Base-by-base conservation (phyloP, 192 early-diverging fungal genomes). In the Hyaloraphidium curvatum region DNA sequence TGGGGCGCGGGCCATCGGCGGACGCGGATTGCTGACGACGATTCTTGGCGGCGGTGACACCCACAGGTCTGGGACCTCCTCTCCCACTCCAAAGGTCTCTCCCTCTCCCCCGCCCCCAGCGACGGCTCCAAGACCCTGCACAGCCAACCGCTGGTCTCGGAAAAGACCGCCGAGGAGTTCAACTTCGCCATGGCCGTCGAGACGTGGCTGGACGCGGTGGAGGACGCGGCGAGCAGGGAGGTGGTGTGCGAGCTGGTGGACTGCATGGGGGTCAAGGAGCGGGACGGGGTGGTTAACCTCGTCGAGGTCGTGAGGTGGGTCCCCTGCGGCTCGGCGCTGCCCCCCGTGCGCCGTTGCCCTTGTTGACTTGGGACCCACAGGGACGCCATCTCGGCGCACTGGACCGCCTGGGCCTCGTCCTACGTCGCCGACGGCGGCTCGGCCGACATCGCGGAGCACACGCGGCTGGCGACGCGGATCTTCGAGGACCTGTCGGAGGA, bases 101-200 rank as follows among this genome's bases (percentile, higher is more conserved):
- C 33, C 9, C 33, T 37, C 33, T 11, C 33, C n/a, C n/a, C 33
- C 9, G 33, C 7, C n/a, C n/a, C n/a, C n/a, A n/a, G n/a, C n/a
- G n/a, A n/a, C n/a, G n/a, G n/a, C n/a, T n/a, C n/a, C 33, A 37
- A 37, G 33, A 37, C 66, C 35, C 66, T 90, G 29, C 76, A 72
- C 1, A 59, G 78, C 17, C 81, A 90, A 31, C 84, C 87, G 26
- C 84, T 81, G 1, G 69, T 87, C 2, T 78, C 74, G 52, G 87
- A 87, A 51, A 82, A 81, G 61, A 90, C 87, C 0, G 66, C 87
- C 0, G 81, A 86, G 31, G 83, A 90, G 66, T 75, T 83, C 62
- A 90, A 84, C 61, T 90, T 90, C 72, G 87, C 33, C n/a, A 11
- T 37, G 33, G 33, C n/a, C 33, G n/a, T 37, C n/a, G 33, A 37